A percentile compares a stretch with the other conserved stretches of the same genome.
phyloP scores from a whole-genome alignment of 208 protist species.

The Leptomonas pyrrhocoris region DNA sequence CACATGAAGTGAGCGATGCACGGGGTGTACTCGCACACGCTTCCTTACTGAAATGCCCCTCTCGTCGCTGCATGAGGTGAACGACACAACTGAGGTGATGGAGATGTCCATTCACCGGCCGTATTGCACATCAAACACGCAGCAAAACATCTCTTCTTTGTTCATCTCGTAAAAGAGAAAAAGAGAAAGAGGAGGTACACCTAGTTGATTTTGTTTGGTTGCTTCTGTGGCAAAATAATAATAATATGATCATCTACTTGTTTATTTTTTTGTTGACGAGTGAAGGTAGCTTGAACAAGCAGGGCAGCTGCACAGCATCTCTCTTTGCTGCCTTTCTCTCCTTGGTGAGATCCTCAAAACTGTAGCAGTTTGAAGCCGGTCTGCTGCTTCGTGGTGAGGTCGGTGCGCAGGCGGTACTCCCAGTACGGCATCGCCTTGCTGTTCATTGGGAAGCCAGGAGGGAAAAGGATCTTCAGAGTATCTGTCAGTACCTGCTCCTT shows the following conservation, averaged over 20 bases:
- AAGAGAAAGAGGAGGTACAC: not conserved
- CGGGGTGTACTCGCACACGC: no score
- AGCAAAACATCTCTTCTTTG: not conserved
- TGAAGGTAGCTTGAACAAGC: not conserved
- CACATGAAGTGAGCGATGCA: no score
- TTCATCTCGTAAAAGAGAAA: not conserved
- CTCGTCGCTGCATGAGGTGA: no score
- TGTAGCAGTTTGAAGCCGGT: constrained; percentile 78
- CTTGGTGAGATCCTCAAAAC: constrained; percentile 11
- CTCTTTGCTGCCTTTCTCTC: no score
- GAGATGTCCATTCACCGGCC: no score
- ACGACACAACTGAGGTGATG: no score
- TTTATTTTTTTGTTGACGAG: not conserved
- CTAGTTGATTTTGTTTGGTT: not conserved
- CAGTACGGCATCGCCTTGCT: constrained; percentile 71
- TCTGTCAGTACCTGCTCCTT: constrained; percentile 88
- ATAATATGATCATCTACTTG: no score
- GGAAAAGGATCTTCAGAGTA: constrained; percentile 82
- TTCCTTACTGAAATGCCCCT: no score
- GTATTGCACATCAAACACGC: not conserved
- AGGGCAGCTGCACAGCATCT: no score
- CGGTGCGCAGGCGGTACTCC: constrained; percentile 81
- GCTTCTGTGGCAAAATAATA: no score
- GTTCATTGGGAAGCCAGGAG: constrained; percentile 62
- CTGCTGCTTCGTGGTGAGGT: constrained; percentile 64